Evolutionary conservation across 2,329 filamentous ascomycete genomes (phyloP), one percentile per base, ranked within the genome.

Genomic region (Paracoccidioides lutzii): DNA sequence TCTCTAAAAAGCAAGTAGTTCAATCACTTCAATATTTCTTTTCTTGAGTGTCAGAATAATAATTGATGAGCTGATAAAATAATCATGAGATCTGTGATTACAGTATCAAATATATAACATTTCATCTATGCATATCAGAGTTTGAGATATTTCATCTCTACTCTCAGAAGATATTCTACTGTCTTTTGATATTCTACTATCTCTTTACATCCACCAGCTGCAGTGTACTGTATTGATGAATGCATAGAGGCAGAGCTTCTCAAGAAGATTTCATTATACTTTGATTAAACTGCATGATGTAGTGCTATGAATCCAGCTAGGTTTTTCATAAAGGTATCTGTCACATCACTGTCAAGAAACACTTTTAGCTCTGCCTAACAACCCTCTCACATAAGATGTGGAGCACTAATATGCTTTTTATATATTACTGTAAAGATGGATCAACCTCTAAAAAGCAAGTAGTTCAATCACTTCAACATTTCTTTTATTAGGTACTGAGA

Each of bases 121-220:
- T 52, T 22, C 38, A 37, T 28, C 38, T 41, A 28, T 52, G 22
- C 41, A 40, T 32, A 43, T 52, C 50, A 38, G 42, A 0, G 30
- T 7, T 52, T n/a, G 28, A 41, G 32, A 42, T 42, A 40, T 42
- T n/a, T 14, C 14, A 35, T 22, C 32, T 37, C 50, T 12, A n/a
- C 38, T 10, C 14, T 32, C 22, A 59, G 37, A 12, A 59, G 52
- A 28, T 55, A 35, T 12, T 57, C 42, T 7, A 57, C 50, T 3
- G 54, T n/a, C n/a, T n/a, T n/a, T n/a, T n/a, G n/a, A n/a, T n/a
- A n/a, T n/a, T n/a, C n/a, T n/a, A n/a, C n/a, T n/a, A n/a, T 41
- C 12, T 22, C 35, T 30, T 50, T 33, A 37, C 45, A 15, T 6
- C 57, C 43, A 5, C 30, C 35, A 12, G 43, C 38, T 33, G 37